Evolutionary conservation across 2,329 filamentous ascomycete genomes (phyloP), one percentile per base, ranked within the genome.

Genomic region (Byssoonygena ceratinophila): DNA sequence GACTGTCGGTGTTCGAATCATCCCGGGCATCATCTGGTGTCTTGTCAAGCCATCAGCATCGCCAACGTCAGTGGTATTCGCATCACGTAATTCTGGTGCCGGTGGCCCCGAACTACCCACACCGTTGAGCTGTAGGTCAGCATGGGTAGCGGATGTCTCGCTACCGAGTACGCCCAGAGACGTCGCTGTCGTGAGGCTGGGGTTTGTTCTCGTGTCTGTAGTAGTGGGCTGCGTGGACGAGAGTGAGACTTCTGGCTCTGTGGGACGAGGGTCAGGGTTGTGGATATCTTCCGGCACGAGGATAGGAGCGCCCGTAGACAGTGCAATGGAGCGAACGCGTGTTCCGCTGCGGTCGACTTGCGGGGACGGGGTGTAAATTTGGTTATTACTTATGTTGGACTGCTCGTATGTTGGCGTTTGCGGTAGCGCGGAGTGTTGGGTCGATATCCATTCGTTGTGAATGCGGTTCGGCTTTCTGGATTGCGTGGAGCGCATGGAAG

Each of bases 1-100:
- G 41, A 85, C 78, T 25, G 76, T 79, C 11, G 75, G 73, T 5
- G 74, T 71, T 58, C 76, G 74, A 44, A 73, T 68, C 5, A 32
- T 18, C 16, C 5, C 29, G 11, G 47, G n/a, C 40, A 45, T 25
- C 39, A 27, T 12, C 6, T n/a, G 39, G 20, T 25, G 45, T n/a
- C 14, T 47, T 11, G 11, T 39, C 12, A 32, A 27, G 14, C 11
- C 22, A 9, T 37, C 46, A n/a, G 9, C 16, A 9, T 18, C 22
- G 36, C n/a, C 23, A 20, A 8, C 9, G n/a, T 7, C 12, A 22
- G 7, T 32, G 14, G 9, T 20, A 25, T 25, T 25, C 3, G 32
- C 36, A 14, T 34, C 39, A 20, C 7, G 16, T 16, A 25, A 20
- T 16, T 27, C 40, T 23, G 29, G 20, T 20, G 37, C 27, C 1